phyloP scores from a whole-genome alignment of 2,329 filamentous ascomycete species.

The Metarhizium sp. region DNA sequence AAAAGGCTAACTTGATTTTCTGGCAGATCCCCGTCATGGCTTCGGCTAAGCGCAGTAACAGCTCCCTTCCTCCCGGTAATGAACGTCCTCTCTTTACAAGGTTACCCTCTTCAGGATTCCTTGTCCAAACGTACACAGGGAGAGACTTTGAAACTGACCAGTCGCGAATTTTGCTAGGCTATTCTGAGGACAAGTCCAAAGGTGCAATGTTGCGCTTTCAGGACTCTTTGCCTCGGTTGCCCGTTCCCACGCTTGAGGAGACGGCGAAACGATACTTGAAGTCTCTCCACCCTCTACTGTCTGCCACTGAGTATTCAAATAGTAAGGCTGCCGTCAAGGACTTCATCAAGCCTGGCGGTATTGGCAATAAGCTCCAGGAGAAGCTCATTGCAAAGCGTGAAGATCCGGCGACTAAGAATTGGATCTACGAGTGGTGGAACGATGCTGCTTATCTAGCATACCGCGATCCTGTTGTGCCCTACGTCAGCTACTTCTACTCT shows the following conservation, averaged over 20 bases:
- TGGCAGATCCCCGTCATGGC: constrained; percentile 36
- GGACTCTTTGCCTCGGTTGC: constrained; percentile 71
- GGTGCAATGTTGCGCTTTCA: constrained; percentile 77
- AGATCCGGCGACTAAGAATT: constrained; percentile 78
- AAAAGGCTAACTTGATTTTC: not conserved
- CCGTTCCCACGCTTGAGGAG: constrained; percentile 75
- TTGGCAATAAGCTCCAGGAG: constrained; percentile 77
- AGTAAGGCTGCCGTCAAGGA: constrained; percentile 79
- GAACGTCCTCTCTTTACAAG: not conserved
- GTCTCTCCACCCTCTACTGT: constrained; percentile 66
- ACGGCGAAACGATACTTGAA: constrained; percentile 74
- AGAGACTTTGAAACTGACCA: constrained; percentile 8
- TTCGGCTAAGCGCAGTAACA: constrained; percentile 43
- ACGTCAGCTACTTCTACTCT: constrained; percentile 99
- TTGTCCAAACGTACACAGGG: not conserved
- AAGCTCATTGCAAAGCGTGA: constrained; percentile 72
- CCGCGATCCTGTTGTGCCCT: constrained; percentile 91
- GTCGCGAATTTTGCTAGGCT: constrained; percentile 43
- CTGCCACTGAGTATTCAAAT: constrained; percentile 54
- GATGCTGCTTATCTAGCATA: constrained; percentile 85
- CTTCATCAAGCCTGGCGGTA: constrained; percentile 79
- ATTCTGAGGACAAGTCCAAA: constrained; percentile 71
- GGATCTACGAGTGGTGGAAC: constrained; percentile 99
- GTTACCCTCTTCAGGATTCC: not conserved
- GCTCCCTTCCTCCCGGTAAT: constrained; percentile 45